These are phyloP conservation scores for Schwanniomyces polymorphus DNA, from an alignment of 805 yeast genomes.

Conservation along the genomic window DNA sequence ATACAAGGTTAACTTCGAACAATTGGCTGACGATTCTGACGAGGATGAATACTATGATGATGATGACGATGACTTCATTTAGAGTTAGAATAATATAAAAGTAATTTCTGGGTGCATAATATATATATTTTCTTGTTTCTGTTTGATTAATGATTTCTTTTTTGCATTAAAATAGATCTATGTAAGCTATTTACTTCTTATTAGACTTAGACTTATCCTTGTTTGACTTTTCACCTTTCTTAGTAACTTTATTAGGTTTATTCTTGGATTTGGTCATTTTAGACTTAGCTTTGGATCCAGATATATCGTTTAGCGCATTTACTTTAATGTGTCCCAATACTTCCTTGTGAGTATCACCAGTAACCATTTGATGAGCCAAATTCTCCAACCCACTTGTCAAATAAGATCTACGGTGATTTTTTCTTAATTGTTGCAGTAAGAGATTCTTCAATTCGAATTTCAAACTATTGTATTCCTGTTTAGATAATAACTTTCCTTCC, in stretches of 20 bases:
- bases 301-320: conserved; percentile 66
- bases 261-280: conserved; percentile 27
- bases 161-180: neutral
- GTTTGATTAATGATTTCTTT: conserved; percentile 1
- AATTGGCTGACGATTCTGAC: conserved; percentile 82
- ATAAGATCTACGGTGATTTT: conserved; percentile 67
- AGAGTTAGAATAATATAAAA: conserved; percentile 6
- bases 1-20: conserved; percentile 96
- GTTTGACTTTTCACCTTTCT: neutral
- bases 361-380: conserved; percentile 72
- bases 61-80: conserved; percentile 53
- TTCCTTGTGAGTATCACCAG: conserved; percentile 63
- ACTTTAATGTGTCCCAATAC: conserved; percentile 70
- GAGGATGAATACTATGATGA: conserved; percentile 83
- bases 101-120: neutral
- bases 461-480: conserved; percentile 46
- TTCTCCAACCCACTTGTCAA: conserved; percentile 77
- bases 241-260: conserved; percentile 2
- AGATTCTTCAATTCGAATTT: conserved; percentile 55
- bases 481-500: conserved; percentile 41
- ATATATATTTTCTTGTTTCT: neutral
- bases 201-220: neutral
- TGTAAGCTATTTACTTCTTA: neutral
- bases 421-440: conserved; percentile 55
- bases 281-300: conserved; percentile 10